Evolutionary conservation across 495 filamentous ascomycete species (phyloP).

Genomic region (Aspergillus incahuasiensis): DNA sequence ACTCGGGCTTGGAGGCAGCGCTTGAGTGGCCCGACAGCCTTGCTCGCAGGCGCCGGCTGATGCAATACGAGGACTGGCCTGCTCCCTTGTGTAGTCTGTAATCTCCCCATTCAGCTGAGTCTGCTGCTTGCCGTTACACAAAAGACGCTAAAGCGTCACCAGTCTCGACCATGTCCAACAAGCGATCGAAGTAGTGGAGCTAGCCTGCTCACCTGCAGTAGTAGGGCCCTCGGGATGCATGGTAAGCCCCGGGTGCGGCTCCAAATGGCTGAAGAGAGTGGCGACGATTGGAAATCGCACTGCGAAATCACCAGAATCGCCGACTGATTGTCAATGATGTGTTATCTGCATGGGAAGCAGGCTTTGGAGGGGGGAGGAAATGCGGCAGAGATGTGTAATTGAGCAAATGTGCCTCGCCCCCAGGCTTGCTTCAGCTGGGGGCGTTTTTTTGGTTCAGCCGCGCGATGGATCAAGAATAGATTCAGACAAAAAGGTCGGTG

Average conservation of each 20-base stretch:
- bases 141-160: neutral
- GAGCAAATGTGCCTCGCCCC: neutral
- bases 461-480: neutral
- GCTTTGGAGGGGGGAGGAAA: neutral
- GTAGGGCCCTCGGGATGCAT: neutral
- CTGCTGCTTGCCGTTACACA: neutral
- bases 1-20: neutral
- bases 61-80: slow-evolving; percentile 8
- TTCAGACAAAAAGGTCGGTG: neutral
- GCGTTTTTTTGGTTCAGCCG: slow-evolving; percentile 9
- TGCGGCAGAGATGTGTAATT: neutral
- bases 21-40: neutral
- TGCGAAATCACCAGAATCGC: neutral
- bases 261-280: slow-evolving; percentile 5
- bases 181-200: neutral
- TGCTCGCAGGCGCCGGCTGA: neutral
- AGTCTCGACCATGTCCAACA: neutral
- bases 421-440: slow-evolving; percentile 1
- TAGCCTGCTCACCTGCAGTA: slow-evolving; percentile 9
- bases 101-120: neutral
- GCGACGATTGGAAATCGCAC: slow-evolving; percentile 1
- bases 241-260: slow-evolving; percentile 13
- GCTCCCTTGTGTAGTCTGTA: neutral
- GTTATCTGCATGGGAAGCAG: neutral
- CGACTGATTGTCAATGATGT: neutral